These are phyloP conservation scores for Bertia moriformis DNA, from an alignment of 2,329 filamentous ascomycete species.

Conservation along the genomic window DNA sequence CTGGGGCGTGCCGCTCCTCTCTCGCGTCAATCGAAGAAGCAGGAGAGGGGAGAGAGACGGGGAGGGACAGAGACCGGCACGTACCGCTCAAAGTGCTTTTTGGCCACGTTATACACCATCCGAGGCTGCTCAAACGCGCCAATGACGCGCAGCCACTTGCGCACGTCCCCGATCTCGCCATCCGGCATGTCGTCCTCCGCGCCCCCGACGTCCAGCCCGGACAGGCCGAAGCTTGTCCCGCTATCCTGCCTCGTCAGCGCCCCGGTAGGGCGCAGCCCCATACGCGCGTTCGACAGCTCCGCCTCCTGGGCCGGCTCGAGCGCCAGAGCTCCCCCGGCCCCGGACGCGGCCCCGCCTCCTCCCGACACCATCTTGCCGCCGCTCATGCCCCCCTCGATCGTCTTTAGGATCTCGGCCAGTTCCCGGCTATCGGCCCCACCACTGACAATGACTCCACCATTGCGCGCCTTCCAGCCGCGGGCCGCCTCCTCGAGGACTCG, in stretches of 20 bases:
- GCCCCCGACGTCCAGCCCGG: constrained; percentile 32
- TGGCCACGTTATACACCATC: constrained; percentile 59
- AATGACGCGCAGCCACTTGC: constrained; percentile 73
- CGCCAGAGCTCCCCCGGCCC: constrained; percentile 25
- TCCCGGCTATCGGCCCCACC: constrained; percentile 60
- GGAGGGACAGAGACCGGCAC: constrained; percentile 21
- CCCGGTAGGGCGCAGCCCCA: constrained; percentile 33
- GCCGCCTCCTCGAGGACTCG: constrained; percentile 83
- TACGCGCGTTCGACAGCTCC: constrained; percentile 36
- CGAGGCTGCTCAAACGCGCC: constrained; percentile 76
- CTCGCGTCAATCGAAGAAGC: no score
- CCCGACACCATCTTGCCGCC: constrained; percentile 54
- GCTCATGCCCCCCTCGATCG: constrained; percentile 73
- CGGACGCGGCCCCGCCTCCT: constrained; percentile 39
- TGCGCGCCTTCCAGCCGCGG: constrained; percentile 77
- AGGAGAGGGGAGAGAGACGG: constrained; percentile 8
- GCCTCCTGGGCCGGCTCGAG: constrained; percentile 38
- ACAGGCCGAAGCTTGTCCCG: constrained; percentile 50
- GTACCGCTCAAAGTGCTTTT: constrained; percentile 80
- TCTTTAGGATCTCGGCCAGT: constrained; percentile 69
- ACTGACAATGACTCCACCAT: constrained; percentile 81
- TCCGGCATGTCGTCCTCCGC: constrained; percentile 39
- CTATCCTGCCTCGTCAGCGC: constrained; percentile 40
- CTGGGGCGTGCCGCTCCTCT: constrained; percentile 24
- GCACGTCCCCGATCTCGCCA: constrained; percentile 48